Percentiles rank a stretch among this genome's conserved stretches.
phyloP scores from a whole-genome alignment of 208 protist species.

The Angomonas desouzai region DNA sequence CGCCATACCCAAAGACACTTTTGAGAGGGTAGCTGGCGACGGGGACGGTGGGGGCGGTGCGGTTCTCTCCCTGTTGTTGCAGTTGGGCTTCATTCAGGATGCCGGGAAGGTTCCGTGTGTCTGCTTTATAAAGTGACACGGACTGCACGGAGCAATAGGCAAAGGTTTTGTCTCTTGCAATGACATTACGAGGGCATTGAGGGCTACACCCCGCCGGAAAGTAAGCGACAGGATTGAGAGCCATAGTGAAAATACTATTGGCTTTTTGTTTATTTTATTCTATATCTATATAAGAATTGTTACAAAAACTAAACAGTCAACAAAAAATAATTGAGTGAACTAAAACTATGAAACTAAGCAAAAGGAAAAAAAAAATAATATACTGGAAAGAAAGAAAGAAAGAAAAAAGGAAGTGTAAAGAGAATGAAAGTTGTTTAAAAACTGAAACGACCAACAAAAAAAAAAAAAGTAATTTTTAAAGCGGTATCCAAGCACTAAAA shows the following conservation, averaged over 20 bases:
- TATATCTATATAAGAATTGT: conserved; percentile 5
- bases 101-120: conserved; percentile 22
- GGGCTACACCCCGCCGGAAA: conserved; percentile 66
- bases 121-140: conserved; percentile 55
- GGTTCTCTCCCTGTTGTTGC: conserved; percentile 20
- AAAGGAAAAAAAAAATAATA: too few relatives aligned
- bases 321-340: too few relatives aligned
- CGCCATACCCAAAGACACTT: conserved; percentile 49
- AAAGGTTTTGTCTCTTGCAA: conserved; percentile 46
- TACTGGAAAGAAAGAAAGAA: too few relatives aligned
- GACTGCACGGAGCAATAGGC: conserved; percentile 51
- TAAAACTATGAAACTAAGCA: too few relatives aligned
- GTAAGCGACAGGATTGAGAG: conserved; percentile 58
- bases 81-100: background rate
- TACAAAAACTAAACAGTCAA: background rate
- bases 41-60: conserved; percentile 17
- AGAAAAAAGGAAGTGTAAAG: too few relatives aligned
- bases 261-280: conserved; percentile 1
- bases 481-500: too few relatives aligned
- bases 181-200: conserved; percentile 46
- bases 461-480: conserved; percentile 14
- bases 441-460: background rate
- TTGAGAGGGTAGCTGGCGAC: conserved; percentile 46
- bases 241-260: conserved; percentile 28
- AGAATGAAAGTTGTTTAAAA: background rate